A percentile compares a stretch with the other conserved stretches of the same genome.
Evolutionary conservation across 805 yeast genomes (phyloP).

Genomic region (Jamesozyma rosinii): DNA sequence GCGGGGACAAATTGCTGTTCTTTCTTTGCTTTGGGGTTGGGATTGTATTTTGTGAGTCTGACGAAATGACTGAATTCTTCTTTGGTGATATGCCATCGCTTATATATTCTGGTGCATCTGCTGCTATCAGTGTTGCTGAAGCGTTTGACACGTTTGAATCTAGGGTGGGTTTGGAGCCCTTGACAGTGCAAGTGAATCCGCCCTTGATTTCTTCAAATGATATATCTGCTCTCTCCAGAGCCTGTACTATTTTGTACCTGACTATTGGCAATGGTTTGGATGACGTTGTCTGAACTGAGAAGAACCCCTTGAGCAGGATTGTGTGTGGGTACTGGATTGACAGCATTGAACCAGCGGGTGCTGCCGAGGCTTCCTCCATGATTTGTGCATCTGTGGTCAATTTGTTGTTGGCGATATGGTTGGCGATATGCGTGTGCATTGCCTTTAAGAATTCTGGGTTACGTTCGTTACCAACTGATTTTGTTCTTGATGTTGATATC

Average conservation of each 20-base stretch:
- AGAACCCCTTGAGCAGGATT: constrained; percentile 82
- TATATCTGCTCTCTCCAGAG: constrained; percentile 64
- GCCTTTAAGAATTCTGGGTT: neutral
- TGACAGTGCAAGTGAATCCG: constrained; percentile 66
- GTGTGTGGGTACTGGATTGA: constrained; percentile 89
- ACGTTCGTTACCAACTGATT: neutral
- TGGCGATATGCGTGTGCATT: neutral
- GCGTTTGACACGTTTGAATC: neutral
- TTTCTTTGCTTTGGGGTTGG: neutral
- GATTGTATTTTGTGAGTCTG: neutral
- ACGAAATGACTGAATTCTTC: neutral
- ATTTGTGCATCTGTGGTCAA: constrained; percentile 38
- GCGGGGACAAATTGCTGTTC: neutral
- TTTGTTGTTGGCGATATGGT: neutral
- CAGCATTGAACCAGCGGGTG: constrained; percentile 75
- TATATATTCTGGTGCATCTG: neutral
- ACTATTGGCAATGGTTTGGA: constrained; percentile 84
- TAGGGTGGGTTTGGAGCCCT: neutral
- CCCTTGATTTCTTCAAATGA: constrained; percentile 86
- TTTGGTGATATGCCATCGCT: neutral
- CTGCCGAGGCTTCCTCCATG: constrained; percentile 39
- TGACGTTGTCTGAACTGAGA: constrained; percentile 89
- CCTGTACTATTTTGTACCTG: constrained; percentile 70
- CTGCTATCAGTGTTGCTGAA: neutral
- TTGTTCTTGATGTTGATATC: neutral